A percentile compares a stretch with the other conserved stretches of the same genome.
Conservation (phyloP, 2,329 filamentous ascomycete species). For the Colletotrichum sp. region DNA sequence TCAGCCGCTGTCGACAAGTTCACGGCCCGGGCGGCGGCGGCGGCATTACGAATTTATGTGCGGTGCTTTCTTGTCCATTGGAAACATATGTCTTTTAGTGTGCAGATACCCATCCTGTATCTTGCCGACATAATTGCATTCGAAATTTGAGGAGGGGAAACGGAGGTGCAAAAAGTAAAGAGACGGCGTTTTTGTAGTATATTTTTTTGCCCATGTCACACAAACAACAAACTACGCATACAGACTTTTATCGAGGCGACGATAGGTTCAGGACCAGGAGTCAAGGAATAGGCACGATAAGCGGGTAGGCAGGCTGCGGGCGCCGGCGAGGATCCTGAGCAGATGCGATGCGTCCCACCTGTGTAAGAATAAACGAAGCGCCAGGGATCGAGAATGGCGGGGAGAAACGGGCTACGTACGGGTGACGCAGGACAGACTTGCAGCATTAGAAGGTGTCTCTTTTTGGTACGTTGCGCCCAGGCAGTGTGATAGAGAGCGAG, state of each 20-base stretch:
- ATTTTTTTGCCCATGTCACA: background rate
- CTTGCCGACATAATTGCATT: conserved; percentile 18
- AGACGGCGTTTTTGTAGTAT: conserved; percentile 15
- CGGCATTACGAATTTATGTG: conserved; percentile 17
- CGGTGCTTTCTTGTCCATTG: background rate
- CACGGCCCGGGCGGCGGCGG: background rate
- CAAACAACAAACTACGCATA: background rate
- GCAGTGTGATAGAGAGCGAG: background rate
- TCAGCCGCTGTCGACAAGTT: background rate
- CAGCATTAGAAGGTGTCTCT: background rate
- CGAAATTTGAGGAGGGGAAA: background rate
- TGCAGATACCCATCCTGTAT: conserved; percentile 13
- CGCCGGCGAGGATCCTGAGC: background rate
- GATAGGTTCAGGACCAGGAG: background rate
- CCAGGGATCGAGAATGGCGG: background rate
- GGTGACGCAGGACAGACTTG: background rate
- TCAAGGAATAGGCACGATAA: background rate
- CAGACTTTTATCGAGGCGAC: background rate
- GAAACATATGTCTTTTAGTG: conserved; percentile 5
- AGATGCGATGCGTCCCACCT: background rate
- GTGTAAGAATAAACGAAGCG: conserved; percentile 3
- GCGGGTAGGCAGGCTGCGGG: background rate
- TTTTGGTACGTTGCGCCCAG: background rate
- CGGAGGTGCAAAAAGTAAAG: background rate
- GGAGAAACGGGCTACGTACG: background rate